Percentiles rank a stretch among this genome's conserved stretches.
Evolutionary conservation across 768 basidiomycete genomes (phyloP).

Genomic region (Rhizopogon rudus): DNA sequence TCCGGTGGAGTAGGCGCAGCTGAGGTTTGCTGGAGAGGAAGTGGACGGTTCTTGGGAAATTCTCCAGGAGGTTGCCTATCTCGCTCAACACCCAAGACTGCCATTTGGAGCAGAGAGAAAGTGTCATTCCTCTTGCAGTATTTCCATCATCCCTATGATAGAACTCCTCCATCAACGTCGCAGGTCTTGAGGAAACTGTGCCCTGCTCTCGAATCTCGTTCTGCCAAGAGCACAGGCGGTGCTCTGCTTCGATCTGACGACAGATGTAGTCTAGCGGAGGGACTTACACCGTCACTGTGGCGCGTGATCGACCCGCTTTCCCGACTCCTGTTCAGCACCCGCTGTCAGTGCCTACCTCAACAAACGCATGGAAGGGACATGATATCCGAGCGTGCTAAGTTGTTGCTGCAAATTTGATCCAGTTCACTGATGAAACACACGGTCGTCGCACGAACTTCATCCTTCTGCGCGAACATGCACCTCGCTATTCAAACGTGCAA

Average conservation of each 20-base stretch:
- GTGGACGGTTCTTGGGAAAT: slow-evolving; percentile 8
- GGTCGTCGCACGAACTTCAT: too few relatives aligned
- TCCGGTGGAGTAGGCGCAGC: slow-evolving; percentile 10
- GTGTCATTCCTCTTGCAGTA: slow-evolving; percentile 5
- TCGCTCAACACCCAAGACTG: slow-evolving; percentile 11
- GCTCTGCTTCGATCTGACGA: slow-evolving; percentile 13
- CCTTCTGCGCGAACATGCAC: too few relatives aligned
- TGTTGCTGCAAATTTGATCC: too few relatives aligned
- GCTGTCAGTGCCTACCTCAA: too few relatives aligned
- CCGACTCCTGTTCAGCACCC: slow-evolving; percentile 22
- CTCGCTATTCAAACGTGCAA: too few relatives aligned
- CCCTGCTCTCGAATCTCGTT: slow-evolving; percentile 19
- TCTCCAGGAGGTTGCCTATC: slow-evolving; percentile 15
- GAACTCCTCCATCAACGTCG: slow-evolving; percentile 55
- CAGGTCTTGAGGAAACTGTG: slow-evolving; percentile 31
- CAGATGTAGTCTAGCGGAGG: too few relatives aligned
- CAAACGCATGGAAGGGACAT: too few relatives aligned
- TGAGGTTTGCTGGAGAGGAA: slow-evolving; percentile 13
- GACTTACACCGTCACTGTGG: too few relatives aligned
- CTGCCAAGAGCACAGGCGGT: slow-evolving; percentile 8
- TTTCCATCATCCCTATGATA: slow-evolving; percentile 20
- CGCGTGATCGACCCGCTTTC: background rate
- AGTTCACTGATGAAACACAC: too few relatives aligned
- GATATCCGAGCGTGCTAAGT: too few relatives aligned
- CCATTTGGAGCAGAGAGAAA: slow-evolving; percentile 14